Percentiles rank a stretch among this genome's conserved stretches.
Evolutionary conservation across 2,329 filamentous ascomycete genomes (phyloP).

Genomic region (Ascocoryne sarcoides): DNA sequence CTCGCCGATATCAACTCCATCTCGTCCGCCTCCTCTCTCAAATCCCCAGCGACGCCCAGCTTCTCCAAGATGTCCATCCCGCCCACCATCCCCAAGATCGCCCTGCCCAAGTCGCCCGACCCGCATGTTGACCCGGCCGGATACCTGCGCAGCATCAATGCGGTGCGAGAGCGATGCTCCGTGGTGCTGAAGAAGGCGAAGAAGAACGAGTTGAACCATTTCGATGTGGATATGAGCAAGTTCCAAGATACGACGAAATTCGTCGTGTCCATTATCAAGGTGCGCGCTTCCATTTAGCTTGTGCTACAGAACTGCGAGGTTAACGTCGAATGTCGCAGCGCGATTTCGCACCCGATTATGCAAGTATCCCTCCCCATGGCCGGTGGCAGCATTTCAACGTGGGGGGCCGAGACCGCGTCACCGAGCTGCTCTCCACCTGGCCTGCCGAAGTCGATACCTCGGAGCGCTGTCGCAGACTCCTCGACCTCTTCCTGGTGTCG

Average conservation of each 20-base stretch:
- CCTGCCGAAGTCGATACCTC: conserved; percentile 58
- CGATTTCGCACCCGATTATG: conserved; percentile 61
- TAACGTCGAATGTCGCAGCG: conserved; percentile 37
- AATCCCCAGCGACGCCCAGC: conserved; percentile 22
- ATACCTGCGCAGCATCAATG: conserved; percentile 82
- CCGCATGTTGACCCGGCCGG: conserved; percentile 79
- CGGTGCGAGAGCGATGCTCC: conserved; percentile 66
- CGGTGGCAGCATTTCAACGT: conserved; percentile 78
- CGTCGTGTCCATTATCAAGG: conserved; percentile 31
- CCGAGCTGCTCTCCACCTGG: conserved; percentile 63
- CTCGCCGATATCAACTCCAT: conserved; percentile 19
- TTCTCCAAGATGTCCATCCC: conserved; percentile 23
- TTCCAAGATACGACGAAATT: conserved; percentile 60
- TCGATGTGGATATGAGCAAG: conserved; percentile 61
- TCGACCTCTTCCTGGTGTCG: conserved; percentile 73
- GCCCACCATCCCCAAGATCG: conserved; percentile 58
- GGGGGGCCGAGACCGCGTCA: conserved; percentile 66
- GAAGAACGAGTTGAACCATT: conserved; percentile 58
- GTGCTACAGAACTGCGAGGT: conserved; percentile 4
- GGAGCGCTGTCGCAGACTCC: conserved; percentile 65
- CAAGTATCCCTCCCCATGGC: conserved; percentile 75
- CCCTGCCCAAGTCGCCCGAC: conserved; percentile 78
- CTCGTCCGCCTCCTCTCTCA: conserved; percentile 24
- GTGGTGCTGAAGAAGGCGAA: conserved; percentile 58
- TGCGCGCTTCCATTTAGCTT: conserved; percentile 7